Evolutionary conservation across 1,284 basidiomycete species (phyloP), one percentile per base, ranked within the genome.

Genomic region (Irpex sp.): DNA sequence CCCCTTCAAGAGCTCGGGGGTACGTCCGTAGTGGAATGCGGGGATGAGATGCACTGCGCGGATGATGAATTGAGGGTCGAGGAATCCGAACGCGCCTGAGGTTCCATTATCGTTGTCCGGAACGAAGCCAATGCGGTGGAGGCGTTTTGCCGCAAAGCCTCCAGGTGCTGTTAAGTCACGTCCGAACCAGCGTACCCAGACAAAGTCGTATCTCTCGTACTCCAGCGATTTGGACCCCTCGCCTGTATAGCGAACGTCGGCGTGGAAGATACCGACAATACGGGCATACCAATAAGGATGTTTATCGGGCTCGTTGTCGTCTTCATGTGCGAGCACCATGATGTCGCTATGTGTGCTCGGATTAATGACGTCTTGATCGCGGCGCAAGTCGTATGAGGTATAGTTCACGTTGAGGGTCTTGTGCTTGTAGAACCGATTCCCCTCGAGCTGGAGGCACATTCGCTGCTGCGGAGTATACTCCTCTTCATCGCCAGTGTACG

Each of bases 321-420:
- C 62, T 2, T 64, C 64, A 3, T 60, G 54, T 1, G 70, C 57
- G 8, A 69, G 64, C 4, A 76, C 60, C 68, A 79, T 74, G 46
- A 78, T 61, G 36, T 74, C 69, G 39, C 63, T 21, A 31, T 71
- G 64, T 0, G 68, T 68, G 1, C 50, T 53, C 0, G 75, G 72
- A 62, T 78, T 76, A 37, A 81, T 67, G 4, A 67, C 63, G 62
- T 80, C 79, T 63, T 77, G 71, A 7, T 65, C 70, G 1, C 72
- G 70, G 6, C 62, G 70, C 13, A 76, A 60, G 61, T 77, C 71
- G 54, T 77, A 77, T 0, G 72, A 69, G 1, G 74, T 77, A 58
- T 74, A 75, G 62, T 76, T 72, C 56, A 77, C 43, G 0, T 62
- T 65, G 0, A 73, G 7, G 1, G 68, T 67, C 3, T 62, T 57